phyloP scores from a whole-genome alignment of 2,329 filamentous ascomycete genomes.

The Sordariomycetes sp. region DNA sequence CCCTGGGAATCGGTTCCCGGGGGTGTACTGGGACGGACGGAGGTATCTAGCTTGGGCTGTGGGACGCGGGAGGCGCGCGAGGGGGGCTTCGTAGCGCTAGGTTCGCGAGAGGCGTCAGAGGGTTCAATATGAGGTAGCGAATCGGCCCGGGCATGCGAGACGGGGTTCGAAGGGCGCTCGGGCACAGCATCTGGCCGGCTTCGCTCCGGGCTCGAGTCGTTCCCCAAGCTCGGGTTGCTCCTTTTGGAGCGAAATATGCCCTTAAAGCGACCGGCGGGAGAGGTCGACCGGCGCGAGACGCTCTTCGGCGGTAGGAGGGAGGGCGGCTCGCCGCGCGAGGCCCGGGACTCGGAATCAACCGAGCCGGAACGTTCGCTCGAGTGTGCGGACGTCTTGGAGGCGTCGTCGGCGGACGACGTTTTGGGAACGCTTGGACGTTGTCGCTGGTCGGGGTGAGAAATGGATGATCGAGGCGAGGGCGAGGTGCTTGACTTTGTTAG shows the following conservation, averaged over 20 bases:
- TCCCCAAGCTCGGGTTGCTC: conserved; percentile 17
- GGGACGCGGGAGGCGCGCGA: background rate
- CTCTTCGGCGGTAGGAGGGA: conserved; percentile 28
- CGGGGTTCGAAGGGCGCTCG: background rate
- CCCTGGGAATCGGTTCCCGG: conserved; percentile 29
- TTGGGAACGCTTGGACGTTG: background rate
- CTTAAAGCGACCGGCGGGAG: conserved; percentile 61
- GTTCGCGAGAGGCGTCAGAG: background rate
- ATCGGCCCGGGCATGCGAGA: background rate
- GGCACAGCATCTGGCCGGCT: conserved; percentile 6
- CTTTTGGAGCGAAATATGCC: conserved; percentile 57
- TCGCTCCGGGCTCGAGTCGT: conserved; percentile 26
- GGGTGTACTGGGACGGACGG: conserved; percentile 33
- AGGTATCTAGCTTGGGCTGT: conserved; percentile 18
- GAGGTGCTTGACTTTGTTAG: background rate
- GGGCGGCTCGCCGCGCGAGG: conserved; percentile 9
- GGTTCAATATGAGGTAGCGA: background rate
- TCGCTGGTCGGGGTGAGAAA: background rate
- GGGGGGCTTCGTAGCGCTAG: background rate
- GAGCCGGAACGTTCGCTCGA: conserved; percentile 18
- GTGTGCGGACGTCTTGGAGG: conserved; percentile 26
- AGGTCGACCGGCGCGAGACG: conserved; percentile 48
- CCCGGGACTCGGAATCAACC: conserved; percentile 18
- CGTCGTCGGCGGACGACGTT: conserved; percentile 8
- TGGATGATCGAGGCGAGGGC: background rate